Conservation (phyloP, 2,329 filamentous ascomycete species). For the Grosmannia penicillata region DNA sequence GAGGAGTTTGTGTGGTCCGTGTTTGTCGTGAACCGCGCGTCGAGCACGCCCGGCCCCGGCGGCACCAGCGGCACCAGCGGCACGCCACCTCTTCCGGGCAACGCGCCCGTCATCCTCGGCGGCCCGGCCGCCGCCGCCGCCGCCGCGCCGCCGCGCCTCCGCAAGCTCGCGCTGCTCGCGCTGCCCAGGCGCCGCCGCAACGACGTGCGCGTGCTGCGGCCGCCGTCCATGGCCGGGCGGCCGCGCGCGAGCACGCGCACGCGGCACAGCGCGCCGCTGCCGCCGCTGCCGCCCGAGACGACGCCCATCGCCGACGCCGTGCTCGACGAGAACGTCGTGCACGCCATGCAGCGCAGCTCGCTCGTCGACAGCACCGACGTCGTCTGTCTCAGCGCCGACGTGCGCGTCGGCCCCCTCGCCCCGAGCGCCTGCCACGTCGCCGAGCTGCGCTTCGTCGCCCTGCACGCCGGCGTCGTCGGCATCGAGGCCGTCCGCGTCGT, state of each 20-base stretch:
- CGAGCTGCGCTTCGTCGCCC: constrained; percentile 56
- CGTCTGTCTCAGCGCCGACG: constrained; percentile 57
- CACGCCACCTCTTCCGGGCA: too few species aligned
- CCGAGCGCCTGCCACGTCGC: constrained; percentile 60
- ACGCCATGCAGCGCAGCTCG: constrained; percentile 55
- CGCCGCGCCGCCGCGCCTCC: constrained; percentile 20
- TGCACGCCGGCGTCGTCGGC: constrained; percentile 51
- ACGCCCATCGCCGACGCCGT: constrained; percentile 46
- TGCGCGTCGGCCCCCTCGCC: constrained; percentile 56
- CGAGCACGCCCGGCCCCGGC: constrained; percentile 8
- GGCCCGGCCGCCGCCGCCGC: constrained; percentile 11
- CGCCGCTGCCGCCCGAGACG: not conserved
- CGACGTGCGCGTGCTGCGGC: constrained; percentile 36
- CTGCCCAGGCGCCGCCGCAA: constrained; percentile 49
- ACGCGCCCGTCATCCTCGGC: too few species aligned
- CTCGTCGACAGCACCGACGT: constrained; percentile 50
- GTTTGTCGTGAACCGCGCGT: constrained; percentile 60
- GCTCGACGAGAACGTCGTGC: constrained; percentile 55
- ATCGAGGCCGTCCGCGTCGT: constrained; percentile 60
- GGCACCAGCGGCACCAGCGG: constrained; percentile 1
- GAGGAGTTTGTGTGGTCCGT: constrained; percentile 58
- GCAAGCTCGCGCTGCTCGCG: constrained; percentile 56
- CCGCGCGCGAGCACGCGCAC: not conserved
- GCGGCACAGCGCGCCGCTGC: constrained; percentile 1
- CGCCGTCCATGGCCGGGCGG: constrained; percentile 34